Evolutionary conservation across 2,329 filamentous ascomycete species (phyloP).

Genomic region (Calycina herbarum): DNA sequence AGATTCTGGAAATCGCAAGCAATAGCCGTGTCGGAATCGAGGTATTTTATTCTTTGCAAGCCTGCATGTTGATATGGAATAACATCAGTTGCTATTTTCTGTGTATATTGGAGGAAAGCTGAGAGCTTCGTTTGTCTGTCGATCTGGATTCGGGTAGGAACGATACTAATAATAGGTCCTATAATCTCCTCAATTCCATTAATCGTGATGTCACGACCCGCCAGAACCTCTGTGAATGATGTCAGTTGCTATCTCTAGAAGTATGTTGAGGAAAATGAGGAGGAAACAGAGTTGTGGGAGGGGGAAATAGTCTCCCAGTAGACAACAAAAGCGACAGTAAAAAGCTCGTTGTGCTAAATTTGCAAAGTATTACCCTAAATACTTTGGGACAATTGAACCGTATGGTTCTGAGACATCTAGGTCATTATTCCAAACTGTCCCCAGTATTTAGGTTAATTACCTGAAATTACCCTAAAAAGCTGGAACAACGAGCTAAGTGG

Average conservation of each 20-base stretch:
- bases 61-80: constrained; percentile 52
- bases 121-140: constrained; percentile 21
- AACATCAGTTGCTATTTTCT: constrained; percentile 14
- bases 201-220: constrained; percentile 43
- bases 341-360: too few species aligned
- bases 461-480: too few species aligned
- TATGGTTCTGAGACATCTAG: too few species aligned
- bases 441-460: too few species aligned
- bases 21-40: constrained; percentile 18
- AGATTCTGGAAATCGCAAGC: constrained; percentile 28
- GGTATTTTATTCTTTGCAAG: constrained; percentile 24
- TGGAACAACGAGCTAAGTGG: too few species aligned
- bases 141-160: constrained; percentile 43
- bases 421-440: too few species aligned
- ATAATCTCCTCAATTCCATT: constrained; percentile 43
- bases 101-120: constrained; percentile 7
- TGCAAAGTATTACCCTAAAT: too few species aligned
- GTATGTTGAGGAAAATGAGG: constrained; percentile 26
- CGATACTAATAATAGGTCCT: constrained; percentile 44
- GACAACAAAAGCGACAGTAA: too few species aligned
- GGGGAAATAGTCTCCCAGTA: too few species aligned
- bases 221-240: constrained; percentile 45
- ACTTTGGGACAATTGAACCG: too few species aligned
- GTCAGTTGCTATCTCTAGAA: constrained; percentile 22
- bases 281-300: constrained; percentile 25